These are phyloP conservation scores for Clitoria ternatea DNA, from an alignment of 306 rosid species.

Conservation along the genomic window DNA sequence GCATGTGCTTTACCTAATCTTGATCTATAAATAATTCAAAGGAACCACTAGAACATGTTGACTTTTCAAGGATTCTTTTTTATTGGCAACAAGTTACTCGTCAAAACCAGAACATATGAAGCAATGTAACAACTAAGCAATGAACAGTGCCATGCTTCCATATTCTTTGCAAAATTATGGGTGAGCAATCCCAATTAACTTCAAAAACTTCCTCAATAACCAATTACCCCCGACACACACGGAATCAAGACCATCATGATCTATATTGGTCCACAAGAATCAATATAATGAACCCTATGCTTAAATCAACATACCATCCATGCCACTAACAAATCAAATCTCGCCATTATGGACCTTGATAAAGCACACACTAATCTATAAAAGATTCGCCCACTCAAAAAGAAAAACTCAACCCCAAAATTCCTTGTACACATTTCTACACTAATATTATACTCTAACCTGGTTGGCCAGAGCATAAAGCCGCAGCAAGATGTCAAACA, in stretches of 20 bases:
- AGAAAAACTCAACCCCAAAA: background rate
- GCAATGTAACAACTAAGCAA: background rate
- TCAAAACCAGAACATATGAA: slow-evolving; percentile 7
- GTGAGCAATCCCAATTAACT: background rate
- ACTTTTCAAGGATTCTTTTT: slow-evolving; percentile 35
- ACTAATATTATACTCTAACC: slow-evolving; percentile 1
- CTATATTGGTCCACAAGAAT: slow-evolving; percentile 6
- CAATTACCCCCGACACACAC: background rate
- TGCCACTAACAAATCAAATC: slow-evolving; percentile 24
- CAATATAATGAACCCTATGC: slow-evolving; percentile 9
- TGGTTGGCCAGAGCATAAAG: slow-evolving; percentile 23
- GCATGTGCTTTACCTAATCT: slow-evolving; percentile 48
- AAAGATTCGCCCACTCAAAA: slow-evolving; percentile 15
- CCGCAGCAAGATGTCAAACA: slow-evolving; percentile 34
- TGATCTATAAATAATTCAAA: slow-evolving; percentile 25
- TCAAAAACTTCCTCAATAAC: background rate
- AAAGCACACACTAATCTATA: slow-evolving; percentile 15
- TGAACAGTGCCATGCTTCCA: background rate
- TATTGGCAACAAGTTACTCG: slow-evolving; percentile 24
- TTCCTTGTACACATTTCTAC: background rate
- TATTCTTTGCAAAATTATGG: slow-evolving; percentile 8
- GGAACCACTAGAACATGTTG: slow-evolving; percentile 27
- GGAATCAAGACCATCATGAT: background rate
- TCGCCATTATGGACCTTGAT: background rate
- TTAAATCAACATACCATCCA: background rate